Base-by-base conservation (phyloP, 1,284 basidiomycete genomes). In the Cryptococcus sp. region DNA sequence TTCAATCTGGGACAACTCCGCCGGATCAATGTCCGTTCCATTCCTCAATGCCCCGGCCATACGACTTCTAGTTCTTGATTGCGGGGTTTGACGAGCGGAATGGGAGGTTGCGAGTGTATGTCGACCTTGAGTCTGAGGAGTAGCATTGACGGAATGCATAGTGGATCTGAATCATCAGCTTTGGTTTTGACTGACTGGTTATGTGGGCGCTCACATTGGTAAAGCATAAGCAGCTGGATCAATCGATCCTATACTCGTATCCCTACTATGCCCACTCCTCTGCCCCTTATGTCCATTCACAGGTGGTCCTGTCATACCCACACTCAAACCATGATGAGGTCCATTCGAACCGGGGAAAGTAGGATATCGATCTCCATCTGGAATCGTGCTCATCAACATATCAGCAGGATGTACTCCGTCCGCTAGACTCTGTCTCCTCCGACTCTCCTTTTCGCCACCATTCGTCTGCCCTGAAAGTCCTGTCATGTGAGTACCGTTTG, bases 301-400 rank as follows among this genome's bases (percentile, higher is more conserved):
- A 23, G 23, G 23, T 23, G 23, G 23, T 23, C 23, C 23, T 23
- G 23, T 23, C 23, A 23, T 23, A 23, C 23, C 23, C 23, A 23
- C 23, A 14, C 37, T 32, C 37, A 56, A 53, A 23, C 51, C 46
- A 8, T 50, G 54, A 41, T 56, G 57, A 2, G 31, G 7, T 30
- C 46, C 46, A 23, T 51, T 53, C 30, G 52, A 37, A 15, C 62
- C 52, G 5, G 64, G 64, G 58, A 73, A 72, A 48, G 52, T 55
- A 10, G 71, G 71, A 56, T 73, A 73, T 46, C 68, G 42, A 53
- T 70, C 67, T 0, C 66, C 67, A 56, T 63, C 67, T 1, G 58
- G 58, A 15, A 66, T 60, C 38, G 61, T 54, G 41, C 34, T 49
- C 50, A 54, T 49, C 33, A 47, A 7, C 45, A 41, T 38, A 36